Conservation (phyloP, 495 filamentous ascomycete species). For the Letharia columbiana region DNA sequence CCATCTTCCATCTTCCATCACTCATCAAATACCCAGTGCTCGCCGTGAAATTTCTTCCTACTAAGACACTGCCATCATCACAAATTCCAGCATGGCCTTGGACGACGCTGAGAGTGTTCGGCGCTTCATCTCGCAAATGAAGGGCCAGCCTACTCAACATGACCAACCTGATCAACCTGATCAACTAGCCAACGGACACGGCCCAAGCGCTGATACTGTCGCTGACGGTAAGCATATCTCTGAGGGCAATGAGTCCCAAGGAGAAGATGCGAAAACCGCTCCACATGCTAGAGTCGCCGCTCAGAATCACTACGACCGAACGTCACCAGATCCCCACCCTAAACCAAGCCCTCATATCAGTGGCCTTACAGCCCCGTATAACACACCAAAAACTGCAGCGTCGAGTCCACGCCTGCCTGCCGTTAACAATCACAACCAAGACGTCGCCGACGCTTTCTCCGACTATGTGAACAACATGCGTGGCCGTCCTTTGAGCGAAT, state of each 20-base stretch:
- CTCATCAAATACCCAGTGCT: not conserved
- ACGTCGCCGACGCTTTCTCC: conserved; percentile 13
- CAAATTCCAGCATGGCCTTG: not conserved
- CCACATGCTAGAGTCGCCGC: not conserved
- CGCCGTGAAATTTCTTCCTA: not conserved
- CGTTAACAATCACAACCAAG: conserved; percentile 5
- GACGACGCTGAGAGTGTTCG: conserved; percentile 3
- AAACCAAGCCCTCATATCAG: not conserved
- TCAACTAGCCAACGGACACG: not conserved
- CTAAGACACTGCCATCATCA: not conserved
- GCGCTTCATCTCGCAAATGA: conserved; percentile 13
- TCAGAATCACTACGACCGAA: not conserved
- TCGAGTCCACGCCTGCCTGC: not conserved
- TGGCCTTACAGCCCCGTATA: conserved; percentile 6
- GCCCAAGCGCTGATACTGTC: not conserved
- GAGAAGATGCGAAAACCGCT: not conserved
- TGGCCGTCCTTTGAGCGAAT: conserved; percentile 11
- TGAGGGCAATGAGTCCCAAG: not conserved
- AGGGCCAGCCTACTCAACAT: not conserved
- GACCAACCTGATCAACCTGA: not conserved
- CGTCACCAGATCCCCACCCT: not conserved
- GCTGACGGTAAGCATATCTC: not conserved
- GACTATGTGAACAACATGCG: conserved; percentile 7
- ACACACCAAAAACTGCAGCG: conserved; percentile 12
- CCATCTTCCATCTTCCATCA: not conserved